Percentiles rank a stretch among this genome's conserved stretches.
phyloP scores from a whole-genome alignment of 352 stramenopile species.

The Globisporangium recalcitrans region DNA sequence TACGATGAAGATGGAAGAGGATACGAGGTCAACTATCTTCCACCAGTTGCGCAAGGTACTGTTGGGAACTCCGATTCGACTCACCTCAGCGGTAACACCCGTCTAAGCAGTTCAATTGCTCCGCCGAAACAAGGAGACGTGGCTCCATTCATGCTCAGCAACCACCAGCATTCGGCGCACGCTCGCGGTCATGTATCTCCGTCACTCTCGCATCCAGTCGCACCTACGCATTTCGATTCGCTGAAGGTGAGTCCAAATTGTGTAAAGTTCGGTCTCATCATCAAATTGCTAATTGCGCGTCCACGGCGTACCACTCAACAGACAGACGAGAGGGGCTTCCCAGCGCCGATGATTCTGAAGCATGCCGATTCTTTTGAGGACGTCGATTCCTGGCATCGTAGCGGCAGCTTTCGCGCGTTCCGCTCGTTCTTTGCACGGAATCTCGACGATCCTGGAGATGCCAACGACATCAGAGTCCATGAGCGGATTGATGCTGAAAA shows the following conservation, averaged over 20 bases:
- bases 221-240: background rate
- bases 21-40: background rate
- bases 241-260: background rate
- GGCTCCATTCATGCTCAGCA: constrained; percentile 12
- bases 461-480: background rate
- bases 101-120: constrained; percentile 4
- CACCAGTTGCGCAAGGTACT: background rate
- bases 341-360: constrained; percentile 18
- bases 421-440: constrained; percentile 41
- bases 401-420: constrained; percentile 35
- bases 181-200: background rate
- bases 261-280: background rate
- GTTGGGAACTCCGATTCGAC: background rate
- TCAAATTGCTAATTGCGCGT: background rate
- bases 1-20: background rate
- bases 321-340: constrained; percentile 3
- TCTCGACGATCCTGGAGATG: constrained; percentile 6
- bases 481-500: background rate
- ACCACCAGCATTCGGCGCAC: background rate
- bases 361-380: constrained; percentile 18
- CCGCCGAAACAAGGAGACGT: background rate
- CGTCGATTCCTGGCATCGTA: constrained; percentile 19
- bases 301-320: background rate
- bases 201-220: background rate
- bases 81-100: constrained; percentile 1